phyloP scores from a whole-genome alignment of 129 eudicot genomes.

The Ambrosia artemisiifolia region DNA sequence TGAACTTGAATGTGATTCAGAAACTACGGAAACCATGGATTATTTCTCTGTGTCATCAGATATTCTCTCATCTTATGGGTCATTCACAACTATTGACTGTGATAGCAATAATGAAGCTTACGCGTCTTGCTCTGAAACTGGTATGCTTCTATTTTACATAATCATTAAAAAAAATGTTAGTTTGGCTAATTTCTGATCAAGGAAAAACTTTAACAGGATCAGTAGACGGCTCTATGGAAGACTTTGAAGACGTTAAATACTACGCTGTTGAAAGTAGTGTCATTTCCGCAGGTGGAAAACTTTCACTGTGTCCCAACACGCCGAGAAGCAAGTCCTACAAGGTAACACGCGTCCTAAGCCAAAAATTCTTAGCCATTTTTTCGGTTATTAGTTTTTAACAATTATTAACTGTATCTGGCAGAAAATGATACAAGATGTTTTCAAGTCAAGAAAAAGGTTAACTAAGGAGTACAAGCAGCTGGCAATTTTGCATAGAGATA shows the following conservation, averaged over 20 bases:
- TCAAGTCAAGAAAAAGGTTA: slow-evolving; percentile 48
- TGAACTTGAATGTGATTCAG: slow-evolving; percentile 24
- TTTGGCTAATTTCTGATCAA: slow-evolving; percentile 9
- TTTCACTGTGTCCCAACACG: slow-evolving; percentile 17
- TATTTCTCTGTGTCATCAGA: slow-evolving; percentile 7
- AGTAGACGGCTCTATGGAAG: slow-evolving; percentile 17
- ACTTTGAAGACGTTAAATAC: slow-evolving; percentile 30
- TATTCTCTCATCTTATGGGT: slow-evolving; percentile 15
- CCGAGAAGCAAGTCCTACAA: slow-evolving; percentile 56
- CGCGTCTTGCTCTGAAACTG: slow-evolving; percentile 25
- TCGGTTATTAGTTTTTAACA: not conserved
- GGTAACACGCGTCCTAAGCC: slow-evolving; percentile 31
- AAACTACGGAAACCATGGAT: slow-evolving; percentile 9
- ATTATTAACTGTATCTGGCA: slow-evolving; percentile 18
- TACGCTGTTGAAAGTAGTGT: slow-evolving; percentile 38
- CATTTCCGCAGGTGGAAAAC: slow-evolving; percentile 19
- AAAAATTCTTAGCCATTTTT: not conserved
- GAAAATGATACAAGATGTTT: slow-evolving; percentile 56
- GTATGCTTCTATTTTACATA: slow-evolving; percentile 27
- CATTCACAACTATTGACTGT: slow-evolving; percentile 6
- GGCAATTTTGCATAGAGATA: slow-evolving; percentile 46
- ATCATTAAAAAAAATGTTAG: not conserved
- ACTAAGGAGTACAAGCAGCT: slow-evolving; percentile 61
- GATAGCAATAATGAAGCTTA: slow-evolving; percentile 22
- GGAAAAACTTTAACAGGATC: slow-evolving; percentile 31